Evolutionary conservation across 2,329 filamentous ascomycete species (phyloP).

Genomic region (Cercospora janseana): DNA sequence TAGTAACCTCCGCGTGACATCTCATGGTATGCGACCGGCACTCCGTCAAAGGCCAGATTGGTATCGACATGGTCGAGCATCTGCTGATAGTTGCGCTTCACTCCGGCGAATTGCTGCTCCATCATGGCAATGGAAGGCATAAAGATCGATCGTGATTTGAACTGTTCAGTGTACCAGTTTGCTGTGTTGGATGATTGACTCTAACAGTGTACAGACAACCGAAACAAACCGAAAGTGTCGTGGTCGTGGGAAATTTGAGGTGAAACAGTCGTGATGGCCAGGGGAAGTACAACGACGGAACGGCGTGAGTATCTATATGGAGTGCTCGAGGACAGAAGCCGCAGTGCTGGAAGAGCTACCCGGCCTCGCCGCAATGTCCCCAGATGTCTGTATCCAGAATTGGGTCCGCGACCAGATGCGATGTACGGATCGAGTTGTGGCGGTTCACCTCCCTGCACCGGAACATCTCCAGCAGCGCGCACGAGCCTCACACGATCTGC

Average conservation of each 20-base stretch:
- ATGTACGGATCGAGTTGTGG: slow-evolving; percentile 17
- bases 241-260: slow-evolving; percentile 22
- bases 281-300: slow-evolving; percentile 17
- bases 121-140: slow-evolving; percentile 18
- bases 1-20: slow-evolving; percentile 22
- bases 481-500: slow-evolving; percentile 6
- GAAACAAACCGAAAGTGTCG: slow-evolving; percentile 16
- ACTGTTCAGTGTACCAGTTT: slow-evolving; percentile 13
- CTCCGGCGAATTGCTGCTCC: slow-evolving; percentile 16
- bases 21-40: slow-evolving; percentile 24
- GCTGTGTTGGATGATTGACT: slow-evolving; percentile 12
- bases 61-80: slow-evolving; percentile 25
- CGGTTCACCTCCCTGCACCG: slow-evolving; percentile 19
- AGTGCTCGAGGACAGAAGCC: slow-evolving; percentile 15
- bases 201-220: slow-evolving; percentile 11
- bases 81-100: slow-evolving; percentile 24
- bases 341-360: slow-evolving; percentile 9
- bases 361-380: background rate
- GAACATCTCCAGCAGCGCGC: slow-evolving; percentile 9
- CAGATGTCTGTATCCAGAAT: slow-evolving; percentile 7
- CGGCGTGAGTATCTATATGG: slow-evolving; percentile 26
- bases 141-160: slow-evolving; percentile 11
- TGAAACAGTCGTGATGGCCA: slow-evolving; percentile 17
- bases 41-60: slow-evolving; percentile 21
- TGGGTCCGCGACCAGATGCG: slow-evolving; percentile 3